Evolutionary conservation across 441 rosid species (phyloP).

Genomic region (Manihot esculenta): DNA sequence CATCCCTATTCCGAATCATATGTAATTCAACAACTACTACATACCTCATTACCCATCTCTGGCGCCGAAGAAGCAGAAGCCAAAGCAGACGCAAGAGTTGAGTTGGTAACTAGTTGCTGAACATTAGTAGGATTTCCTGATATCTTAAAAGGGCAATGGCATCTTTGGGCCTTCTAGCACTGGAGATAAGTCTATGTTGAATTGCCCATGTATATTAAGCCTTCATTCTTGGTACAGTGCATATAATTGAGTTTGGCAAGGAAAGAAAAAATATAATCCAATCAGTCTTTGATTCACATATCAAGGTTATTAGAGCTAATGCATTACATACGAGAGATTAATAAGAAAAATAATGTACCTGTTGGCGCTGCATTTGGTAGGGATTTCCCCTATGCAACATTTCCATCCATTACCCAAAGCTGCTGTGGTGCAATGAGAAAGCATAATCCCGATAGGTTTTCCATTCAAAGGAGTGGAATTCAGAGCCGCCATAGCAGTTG

Average conservation of each 20-base stretch:
- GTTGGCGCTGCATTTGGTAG: slow-evolving; percentile 57
- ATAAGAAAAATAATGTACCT: slow-evolving; percentile 29
- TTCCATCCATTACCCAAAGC: slow-evolving; percentile 53
- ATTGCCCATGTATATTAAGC: slow-evolving; percentile 45
- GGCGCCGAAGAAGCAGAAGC: slow-evolving; percentile 58
- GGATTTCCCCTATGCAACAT: slow-evolving; percentile 44
- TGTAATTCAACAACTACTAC: too few relatives aligned
- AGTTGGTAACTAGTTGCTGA: slow-evolving; percentile 41
- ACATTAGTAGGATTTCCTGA: slow-evolving; percentile 32
- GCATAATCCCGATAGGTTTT: slow-evolving; percentile 74
- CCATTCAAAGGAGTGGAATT: slow-evolving; percentile 64
- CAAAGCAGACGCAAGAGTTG: slow-evolving; percentile 56
- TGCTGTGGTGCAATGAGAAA: slow-evolving; percentile 73
- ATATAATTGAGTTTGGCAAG: slow-evolving; percentile 28
- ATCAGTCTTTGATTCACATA: too few relatives aligned
- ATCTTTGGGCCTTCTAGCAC: slow-evolving; percentile 36
- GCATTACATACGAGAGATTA: too few relatives aligned
- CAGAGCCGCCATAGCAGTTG: slow-evolving; percentile 59
- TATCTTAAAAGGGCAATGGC: slow-evolving; percentile 41
- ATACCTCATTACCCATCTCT: slow-evolving; percentile 40
- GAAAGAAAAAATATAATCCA: neutral
- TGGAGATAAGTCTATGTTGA: slow-evolving; percentile 37
- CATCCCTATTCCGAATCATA: too few relatives aligned
- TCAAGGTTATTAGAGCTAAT: too few relatives aligned
- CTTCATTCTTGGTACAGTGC: slow-evolving; percentile 40